Conservation (phyloP, 805 yeast species). For the Yarrowia osloensis region DNA sequence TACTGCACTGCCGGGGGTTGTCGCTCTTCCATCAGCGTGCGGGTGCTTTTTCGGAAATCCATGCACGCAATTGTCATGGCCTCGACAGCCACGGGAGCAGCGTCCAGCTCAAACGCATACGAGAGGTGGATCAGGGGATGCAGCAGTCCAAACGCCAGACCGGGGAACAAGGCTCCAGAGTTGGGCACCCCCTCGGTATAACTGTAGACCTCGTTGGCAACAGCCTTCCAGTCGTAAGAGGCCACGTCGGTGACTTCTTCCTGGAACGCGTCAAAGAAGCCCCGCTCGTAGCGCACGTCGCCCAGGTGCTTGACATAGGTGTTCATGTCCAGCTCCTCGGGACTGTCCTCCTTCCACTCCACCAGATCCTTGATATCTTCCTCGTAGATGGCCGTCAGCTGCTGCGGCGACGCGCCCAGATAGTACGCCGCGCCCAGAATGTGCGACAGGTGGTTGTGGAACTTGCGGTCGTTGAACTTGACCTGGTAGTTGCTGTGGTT, state of each 20-base stretch:
- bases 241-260: slow-evolving; percentile 44
- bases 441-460: slow-evolving; percentile 43
- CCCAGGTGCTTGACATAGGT: slow-evolving; percentile 43
- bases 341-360: slow-evolving; percentile 46
- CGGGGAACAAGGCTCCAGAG: slow-evolving; percentile 32
- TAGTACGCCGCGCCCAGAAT: slow-evolving; percentile 43
- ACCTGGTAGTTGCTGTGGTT: slow-evolving; percentile 41
- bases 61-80: slow-evolving; percentile 42
- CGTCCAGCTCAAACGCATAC: slow-evolving; percentile 44
- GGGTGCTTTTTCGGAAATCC: slow-evolving; percentile 31
- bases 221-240: slow-evolving; percentile 41
- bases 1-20: slow-evolving; percentile 15
- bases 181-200: slow-evolving; percentile 5
- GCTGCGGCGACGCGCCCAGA: slow-evolving; percentile 44
- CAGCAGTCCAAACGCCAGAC: slow-evolving; percentile 38
- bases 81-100: slow-evolving; percentile 43
- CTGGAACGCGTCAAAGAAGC: slow-evolving; percentile 44
- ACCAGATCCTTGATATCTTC: slow-evolving; percentile 35
- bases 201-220: slow-evolving; percentile 34
- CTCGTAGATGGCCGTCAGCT: slow-evolving; percentile 41
- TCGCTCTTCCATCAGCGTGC: not conserved
- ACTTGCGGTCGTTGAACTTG: slow-evolving; percentile 38
- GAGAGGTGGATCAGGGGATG: slow-evolving; percentile 44
- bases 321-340: slow-evolving; percentile 44
- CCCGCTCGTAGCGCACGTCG: slow-evolving; percentile 41